Evolutionary conservation across 768 basidiomycete genomes (phyloP).

Genomic region (Tricholoma terreum): DNA sequence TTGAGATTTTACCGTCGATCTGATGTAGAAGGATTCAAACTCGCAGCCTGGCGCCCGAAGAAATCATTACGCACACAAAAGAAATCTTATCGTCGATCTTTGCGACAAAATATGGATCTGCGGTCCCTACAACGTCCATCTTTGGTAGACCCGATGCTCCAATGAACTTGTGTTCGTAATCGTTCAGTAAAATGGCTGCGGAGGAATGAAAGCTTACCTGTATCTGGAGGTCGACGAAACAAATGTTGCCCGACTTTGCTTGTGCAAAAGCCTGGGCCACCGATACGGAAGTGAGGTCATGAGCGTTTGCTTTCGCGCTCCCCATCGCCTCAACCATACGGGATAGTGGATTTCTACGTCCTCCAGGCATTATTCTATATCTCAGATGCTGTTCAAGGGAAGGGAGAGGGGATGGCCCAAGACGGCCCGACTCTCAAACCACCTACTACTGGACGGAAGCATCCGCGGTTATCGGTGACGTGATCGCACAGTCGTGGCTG

Average conservation of each 20-base stretch:
- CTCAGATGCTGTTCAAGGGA: background rate
- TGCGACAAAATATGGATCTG: slow-evolving; percentile 74
- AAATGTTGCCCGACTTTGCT: slow-evolving; percentile 33
- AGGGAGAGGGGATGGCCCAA: background rate
- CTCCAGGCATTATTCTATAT: slow-evolving; percentile 21
- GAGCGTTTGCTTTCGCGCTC: slow-evolving; percentile 28
- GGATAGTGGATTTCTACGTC: slow-evolving; percentile 31
- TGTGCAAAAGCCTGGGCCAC: slow-evolving; percentile 29
- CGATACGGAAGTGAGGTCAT: slow-evolving; percentile 23
- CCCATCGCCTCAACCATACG: slow-evolving; percentile 31
- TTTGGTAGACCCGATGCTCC: slow-evolving; percentile 66
- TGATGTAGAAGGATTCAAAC: slow-evolving; percentile 21
- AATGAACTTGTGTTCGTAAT: slow-evolving; percentile 48
- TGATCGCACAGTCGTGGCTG: too few relatives aligned
- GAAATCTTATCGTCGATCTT: slow-evolving; percentile 60
- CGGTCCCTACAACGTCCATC: slow-evolving; percentile 62
- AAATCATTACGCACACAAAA: slow-evolving; percentile 49
- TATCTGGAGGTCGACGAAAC: slow-evolving; percentile 58
- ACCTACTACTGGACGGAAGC: too few relatives aligned
- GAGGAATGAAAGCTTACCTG: slow-evolving; percentile 34
- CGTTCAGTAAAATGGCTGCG: background rate
- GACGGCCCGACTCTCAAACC: too few relatives aligned
- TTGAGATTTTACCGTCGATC: slow-evolving; percentile 61
- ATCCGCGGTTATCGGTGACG: too few relatives aligned
- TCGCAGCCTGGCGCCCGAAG: background rate